These are phyloP conservation scores for Populus euphratica DNA, from an alignment of 345 rosid genomes.

Conservation along the genomic window DNA sequence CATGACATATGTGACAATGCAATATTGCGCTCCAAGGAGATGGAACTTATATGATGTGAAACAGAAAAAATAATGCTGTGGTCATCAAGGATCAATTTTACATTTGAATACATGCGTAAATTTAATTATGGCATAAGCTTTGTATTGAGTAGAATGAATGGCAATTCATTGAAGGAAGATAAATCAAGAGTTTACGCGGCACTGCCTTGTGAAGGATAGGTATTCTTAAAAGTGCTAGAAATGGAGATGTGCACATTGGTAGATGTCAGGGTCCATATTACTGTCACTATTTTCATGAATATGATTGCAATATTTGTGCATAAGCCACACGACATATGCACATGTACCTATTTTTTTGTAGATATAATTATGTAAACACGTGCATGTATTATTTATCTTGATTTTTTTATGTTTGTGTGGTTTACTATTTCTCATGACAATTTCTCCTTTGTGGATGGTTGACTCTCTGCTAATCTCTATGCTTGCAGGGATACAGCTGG, in stretches of 20 bases:
- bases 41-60: background rate
- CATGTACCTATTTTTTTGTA: background rate
- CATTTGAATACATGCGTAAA: background rate
- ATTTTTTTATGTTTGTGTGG: background rate
- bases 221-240: background rate
- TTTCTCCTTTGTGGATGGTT: background rate
- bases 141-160: background rate
- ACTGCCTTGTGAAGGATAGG: background rate
- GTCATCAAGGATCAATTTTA: background rate
- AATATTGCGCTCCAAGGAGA: background rate
- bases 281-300: background rate
- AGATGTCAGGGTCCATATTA: background rate
- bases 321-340: background rate
- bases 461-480: background rate
- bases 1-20: background rate
- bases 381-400: background rate
- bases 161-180: background rate
- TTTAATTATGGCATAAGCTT: background rate
- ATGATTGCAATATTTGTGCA: background rate
- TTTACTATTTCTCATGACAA: background rate
- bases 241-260: background rate
- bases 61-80: background rate
- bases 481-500: constrained; percentile 27
- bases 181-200: background rate
- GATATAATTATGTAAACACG: background rate